Percentiles rank a stretch among this genome's conserved stretches.
Conservation (phyloP, 495 filamentous ascomycete species). For the Aspergillus mulundensis region DNA sequence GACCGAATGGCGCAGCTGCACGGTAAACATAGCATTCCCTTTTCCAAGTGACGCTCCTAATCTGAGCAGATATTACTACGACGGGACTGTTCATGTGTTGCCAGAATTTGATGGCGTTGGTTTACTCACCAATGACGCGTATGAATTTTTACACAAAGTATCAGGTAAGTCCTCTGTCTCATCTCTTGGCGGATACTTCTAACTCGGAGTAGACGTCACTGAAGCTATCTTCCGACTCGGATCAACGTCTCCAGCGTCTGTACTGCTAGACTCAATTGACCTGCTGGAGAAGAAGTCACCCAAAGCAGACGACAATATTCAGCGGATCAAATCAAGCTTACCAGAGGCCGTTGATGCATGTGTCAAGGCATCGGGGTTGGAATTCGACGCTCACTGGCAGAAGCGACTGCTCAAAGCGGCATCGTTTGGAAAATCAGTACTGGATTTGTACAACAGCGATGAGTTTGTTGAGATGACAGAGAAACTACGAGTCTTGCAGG, state of each 20-base stretch:
- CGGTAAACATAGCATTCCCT: slow-evolving; percentile 38
- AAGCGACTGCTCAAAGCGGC: slow-evolving; percentile 93
- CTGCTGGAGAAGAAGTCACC: slow-evolving; percentile 90
- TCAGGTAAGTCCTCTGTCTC: slow-evolving; percentile 43
- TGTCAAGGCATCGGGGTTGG: slow-evolving; percentile 84
- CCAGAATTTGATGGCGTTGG: slow-evolving; percentile 86
- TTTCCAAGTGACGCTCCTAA: slow-evolving; percentile 9
- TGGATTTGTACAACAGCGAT: slow-evolving; percentile 94
- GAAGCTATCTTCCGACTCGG: slow-evolving; percentile 87
- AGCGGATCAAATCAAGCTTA: slow-evolving; percentile 79
- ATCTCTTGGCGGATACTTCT: not conserved
- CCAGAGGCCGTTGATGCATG: slow-evolving; percentile 91
- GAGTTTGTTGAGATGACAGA: slow-evolving; percentile 99
- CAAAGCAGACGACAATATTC: slow-evolving; percentile 96
- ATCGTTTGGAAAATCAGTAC: slow-evolving; percentile 93
- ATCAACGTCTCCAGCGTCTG: slow-evolving; percentile 80
- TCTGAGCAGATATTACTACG: slow-evolving; percentile 70
- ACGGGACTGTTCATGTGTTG: slow-evolving; percentile 83
- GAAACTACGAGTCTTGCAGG: slow-evolving; percentile 85
- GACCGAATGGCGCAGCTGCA: slow-evolving; percentile 72
- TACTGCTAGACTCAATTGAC: slow-evolving; percentile 86
- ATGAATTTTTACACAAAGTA: slow-evolving; percentile 93
- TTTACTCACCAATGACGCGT: slow-evolving; percentile 83
- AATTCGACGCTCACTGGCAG: slow-evolving; percentile 87
- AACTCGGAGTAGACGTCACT: slow-evolving; percentile 54